Percentiles rank a stretch among this genome's conserved stretches.
Evolutionary conservation across 2,329 filamentous ascomycete genomes (phyloP).

Genomic region (Ceratocystis eucalypticola): DNA sequence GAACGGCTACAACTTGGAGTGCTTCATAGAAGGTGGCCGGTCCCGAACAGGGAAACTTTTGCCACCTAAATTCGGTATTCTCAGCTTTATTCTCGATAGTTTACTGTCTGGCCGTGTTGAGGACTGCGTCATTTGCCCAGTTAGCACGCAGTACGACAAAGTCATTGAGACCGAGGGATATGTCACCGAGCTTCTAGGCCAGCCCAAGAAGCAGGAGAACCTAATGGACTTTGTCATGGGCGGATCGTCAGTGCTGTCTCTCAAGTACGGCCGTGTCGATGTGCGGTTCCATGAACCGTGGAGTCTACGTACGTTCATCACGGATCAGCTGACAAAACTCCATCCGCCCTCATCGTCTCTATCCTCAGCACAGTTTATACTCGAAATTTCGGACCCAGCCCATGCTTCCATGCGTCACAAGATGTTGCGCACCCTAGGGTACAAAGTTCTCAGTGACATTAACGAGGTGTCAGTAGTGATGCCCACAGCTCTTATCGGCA

Average conservation of each 20-base stretch:
- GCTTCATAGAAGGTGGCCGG: conserved; percentile 90
- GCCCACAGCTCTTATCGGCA: conserved; percentile 92
- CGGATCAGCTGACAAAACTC: conserved; percentile 48
- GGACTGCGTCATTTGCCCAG: conserved; percentile 86
- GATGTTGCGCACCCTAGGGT: conserved; percentile 73
- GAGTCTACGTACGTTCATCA: conserved; percentile 72
- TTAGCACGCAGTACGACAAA: conserved; percentile 97
- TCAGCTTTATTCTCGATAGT: conserved; percentile 83
- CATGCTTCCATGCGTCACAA: conserved; percentile 49
- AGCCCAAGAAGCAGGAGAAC: conserved; percentile 93
- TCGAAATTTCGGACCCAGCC: conserved; percentile 28
- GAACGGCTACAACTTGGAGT: conserved; percentile 88
- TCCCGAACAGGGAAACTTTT: conserved; percentile 88
- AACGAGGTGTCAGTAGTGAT: conserved; percentile 95
- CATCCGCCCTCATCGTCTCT: conserved; percentile 28
- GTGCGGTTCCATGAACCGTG: conserved; percentile 94
- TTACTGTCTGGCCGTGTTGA: conserved; percentile 75
- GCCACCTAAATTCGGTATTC: conserved; percentile 87
- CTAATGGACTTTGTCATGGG: conserved; percentile 77
- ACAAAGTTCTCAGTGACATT: conserved; percentile 85
- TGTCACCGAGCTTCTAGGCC: conserved; percentile 81
- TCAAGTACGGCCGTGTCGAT: conserved; percentile 83
- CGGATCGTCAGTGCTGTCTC: conserved; percentile 69
- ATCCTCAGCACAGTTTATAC: conserved; percentile 29
- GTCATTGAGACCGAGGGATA: conserved; percentile 97